Conservation (phyloP, 1,284 basidiomycete genomes). For the Cystobasidium slooffiae region DNA sequence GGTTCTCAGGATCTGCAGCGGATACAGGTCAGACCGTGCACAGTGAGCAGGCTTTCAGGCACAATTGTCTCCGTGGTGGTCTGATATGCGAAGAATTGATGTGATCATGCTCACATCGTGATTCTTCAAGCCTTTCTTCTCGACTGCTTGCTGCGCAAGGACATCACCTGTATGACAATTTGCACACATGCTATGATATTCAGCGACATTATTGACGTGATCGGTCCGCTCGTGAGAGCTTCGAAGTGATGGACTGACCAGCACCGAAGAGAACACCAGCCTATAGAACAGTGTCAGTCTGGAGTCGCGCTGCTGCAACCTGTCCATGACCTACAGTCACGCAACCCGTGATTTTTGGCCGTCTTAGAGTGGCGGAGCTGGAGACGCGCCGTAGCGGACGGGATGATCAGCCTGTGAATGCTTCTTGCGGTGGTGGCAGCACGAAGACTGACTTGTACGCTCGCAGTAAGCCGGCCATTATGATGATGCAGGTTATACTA, state of each 20-base stretch:
- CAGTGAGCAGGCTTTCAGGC: no score
- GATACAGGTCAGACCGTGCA: neutral
- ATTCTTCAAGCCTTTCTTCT: slow-evolving; percentile 64
- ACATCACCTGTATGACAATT: slow-evolving; percentile 67
- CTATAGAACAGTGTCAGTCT: neutral
- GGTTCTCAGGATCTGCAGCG: slow-evolving; percentile 68
- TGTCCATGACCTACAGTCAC: neutral
- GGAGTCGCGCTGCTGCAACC: neutral
- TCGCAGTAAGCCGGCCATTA: slow-evolving; percentile 35
- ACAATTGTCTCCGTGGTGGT: neutral
- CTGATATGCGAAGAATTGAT: neutral
- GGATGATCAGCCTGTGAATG: neutral
- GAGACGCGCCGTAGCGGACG: neutral
- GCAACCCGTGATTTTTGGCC: slow-evolving; percentile 32
- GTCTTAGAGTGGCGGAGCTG: slow-evolving; percentile 25
- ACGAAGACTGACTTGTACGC: slow-evolving; percentile 36
- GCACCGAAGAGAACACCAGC: slow-evolving; percentile 42
- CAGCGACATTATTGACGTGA: neutral
- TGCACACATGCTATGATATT: neutral
- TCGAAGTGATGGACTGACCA: slow-evolving; percentile 8
- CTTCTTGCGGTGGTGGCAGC: neutral
- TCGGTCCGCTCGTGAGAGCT: neutral
- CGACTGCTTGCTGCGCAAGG: slow-evolving; percentile 79
- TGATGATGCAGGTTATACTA: neutral
- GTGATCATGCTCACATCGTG: slow-evolving; percentile 67